Percentiles rank a stretch among this genome's conserved stretches.
Conservation (phyloP, 257 asterid species). For the Nicotiana obtusifolia region DNA sequence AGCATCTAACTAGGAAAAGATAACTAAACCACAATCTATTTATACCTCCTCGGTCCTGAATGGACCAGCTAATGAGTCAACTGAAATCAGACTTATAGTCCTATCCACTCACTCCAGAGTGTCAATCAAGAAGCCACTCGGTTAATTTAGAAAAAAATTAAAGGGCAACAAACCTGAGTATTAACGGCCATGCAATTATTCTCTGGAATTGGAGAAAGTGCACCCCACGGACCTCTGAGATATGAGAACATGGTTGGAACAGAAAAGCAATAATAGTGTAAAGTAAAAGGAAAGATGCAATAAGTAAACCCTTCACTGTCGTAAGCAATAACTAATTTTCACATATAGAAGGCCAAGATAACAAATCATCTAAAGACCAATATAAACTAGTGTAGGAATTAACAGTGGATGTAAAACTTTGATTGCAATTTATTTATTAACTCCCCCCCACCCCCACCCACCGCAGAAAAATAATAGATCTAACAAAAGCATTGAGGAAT, state of each 20-base stretch:
- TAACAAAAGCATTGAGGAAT: neutral
- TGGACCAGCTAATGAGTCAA: neutral
- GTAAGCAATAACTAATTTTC: neutral
- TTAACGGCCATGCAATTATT: conserved; percentile 85
- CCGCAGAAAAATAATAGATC: neutral
- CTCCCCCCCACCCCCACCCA: neutral
- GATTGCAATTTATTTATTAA: neutral
- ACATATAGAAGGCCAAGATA: neutral
- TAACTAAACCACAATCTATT: neutral
- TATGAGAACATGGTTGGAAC: conserved; percentile 14
- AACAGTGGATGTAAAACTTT: neutral
- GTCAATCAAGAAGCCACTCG: neutral
- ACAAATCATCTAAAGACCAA: conserved; percentile 4
- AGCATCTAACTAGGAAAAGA: neutral
- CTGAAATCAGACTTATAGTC: neutral
- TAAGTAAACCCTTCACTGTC: neutral
- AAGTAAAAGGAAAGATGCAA: neutral
- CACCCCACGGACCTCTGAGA: conserved; percentile 95
- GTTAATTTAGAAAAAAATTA: conserved; percentile 10
- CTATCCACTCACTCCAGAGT: neutral
- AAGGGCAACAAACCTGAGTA: conserved; percentile 47
- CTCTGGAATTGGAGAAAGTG: conserved; percentile 94
- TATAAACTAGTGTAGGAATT: neutral
- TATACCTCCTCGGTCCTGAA: neutral
- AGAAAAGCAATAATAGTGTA: neutral